These are phyloP conservation scores for Austroboletus eburneus DNA, from an alignment of 768 basidiomycete species.

Conservation along the genomic window DNA sequence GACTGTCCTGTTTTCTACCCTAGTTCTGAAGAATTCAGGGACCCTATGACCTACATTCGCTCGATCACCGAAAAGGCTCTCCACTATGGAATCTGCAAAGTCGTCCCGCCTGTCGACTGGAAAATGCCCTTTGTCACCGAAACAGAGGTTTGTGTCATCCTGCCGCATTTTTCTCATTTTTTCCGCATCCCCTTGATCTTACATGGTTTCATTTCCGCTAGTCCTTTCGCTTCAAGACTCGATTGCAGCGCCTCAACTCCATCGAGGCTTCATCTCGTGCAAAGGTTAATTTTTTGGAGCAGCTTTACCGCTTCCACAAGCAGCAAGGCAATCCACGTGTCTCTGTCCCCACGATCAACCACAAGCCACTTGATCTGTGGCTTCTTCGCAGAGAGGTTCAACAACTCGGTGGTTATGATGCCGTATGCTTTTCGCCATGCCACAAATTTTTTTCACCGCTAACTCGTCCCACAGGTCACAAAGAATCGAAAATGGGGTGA, in stretches of 20 bases:
- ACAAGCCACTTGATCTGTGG: conserved; percentile 92
- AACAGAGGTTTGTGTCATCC: conserved; percentile 66
- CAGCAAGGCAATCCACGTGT: conserved; percentile 91
- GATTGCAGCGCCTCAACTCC: conserved; percentile 90
- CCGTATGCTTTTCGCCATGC: conserved; percentile 46
- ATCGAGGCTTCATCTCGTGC: conserved; percentile 97
- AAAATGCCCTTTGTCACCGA: conserved; percentile 94
- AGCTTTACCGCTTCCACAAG: conserved; percentile 93
- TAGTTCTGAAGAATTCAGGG: conserved; percentile 84
- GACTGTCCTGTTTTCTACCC: conserved; percentile 92
- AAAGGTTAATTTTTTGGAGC: conserved; percentile 95
- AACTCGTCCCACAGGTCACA: conserved; percentile 56
- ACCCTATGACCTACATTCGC: conserved; percentile 91
- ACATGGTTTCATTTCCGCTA: conserved; percentile 25
- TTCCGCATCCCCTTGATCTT: conserved; percentile 16
- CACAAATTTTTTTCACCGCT: conserved; percentile 23
- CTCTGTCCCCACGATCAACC: conserved; percentile 90
- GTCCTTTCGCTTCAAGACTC: conserved; percentile 94
- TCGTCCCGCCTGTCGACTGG: conserved; percentile 91
- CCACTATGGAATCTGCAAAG: conserved; percentile 90
- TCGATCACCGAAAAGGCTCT: conserved; percentile 68
- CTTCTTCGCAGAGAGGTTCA: conserved; percentile 88
- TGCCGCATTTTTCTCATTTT: conserved; percentile 24
- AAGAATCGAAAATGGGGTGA: conserved; percentile 85
- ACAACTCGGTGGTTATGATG: conserved; percentile 82